phyloP scores from a whole-genome alignment of 768 basidiomycete genomes.

The Naganishia antarctica region DNA sequence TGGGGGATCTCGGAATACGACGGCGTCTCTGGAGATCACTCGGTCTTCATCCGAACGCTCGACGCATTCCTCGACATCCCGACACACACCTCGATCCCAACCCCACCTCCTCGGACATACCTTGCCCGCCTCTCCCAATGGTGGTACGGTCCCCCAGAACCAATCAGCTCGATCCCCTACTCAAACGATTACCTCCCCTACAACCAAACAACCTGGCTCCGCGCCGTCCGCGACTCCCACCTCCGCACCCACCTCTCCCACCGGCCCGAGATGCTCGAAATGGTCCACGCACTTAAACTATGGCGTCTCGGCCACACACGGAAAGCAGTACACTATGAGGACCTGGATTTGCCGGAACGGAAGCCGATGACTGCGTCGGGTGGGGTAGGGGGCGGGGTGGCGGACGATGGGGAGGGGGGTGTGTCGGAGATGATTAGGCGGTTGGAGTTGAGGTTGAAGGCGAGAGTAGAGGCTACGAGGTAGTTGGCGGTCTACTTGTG shows the following conservation, averaged over 20 bases:
- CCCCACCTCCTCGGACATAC: not conserved
- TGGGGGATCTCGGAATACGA: conserved; percentile 27
- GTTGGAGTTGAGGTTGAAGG: conserved; percentile 27
- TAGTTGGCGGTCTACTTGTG: too few species aligned
- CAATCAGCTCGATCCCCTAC: conserved; percentile 21
- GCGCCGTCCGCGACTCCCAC: conserved; percentile 17
- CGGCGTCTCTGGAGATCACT: conserved; percentile 26
- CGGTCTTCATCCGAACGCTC: conserved; percentile 25
- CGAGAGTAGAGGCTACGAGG: conserved; percentile 25
- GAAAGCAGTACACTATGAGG: conserved; percentile 28
- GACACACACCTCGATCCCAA: not conserved
- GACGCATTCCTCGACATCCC: conserved; percentile 26
- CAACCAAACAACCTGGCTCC: conserved; percentile 18
- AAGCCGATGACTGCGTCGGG: conserved; percentile 27
- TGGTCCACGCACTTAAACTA: conserved; percentile 14
- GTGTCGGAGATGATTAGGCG: conserved; percentile 27
- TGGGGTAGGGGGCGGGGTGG: conserved; percentile 25
- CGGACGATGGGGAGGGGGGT: not conserved
- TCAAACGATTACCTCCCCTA: conserved; percentile 23
- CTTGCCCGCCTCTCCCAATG: conserved; percentile 2
- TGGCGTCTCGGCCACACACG: conserved; percentile 26
- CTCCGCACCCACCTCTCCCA: conserved; percentile 4
- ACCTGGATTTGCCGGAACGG: conserved; percentile 23
- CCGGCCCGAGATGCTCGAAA: conserved; percentile 5
- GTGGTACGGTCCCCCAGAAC: not conserved